Conservation (phyloP, 2,329 filamentous ascomycete species). For the Diaporthe caulivora region DNA sequence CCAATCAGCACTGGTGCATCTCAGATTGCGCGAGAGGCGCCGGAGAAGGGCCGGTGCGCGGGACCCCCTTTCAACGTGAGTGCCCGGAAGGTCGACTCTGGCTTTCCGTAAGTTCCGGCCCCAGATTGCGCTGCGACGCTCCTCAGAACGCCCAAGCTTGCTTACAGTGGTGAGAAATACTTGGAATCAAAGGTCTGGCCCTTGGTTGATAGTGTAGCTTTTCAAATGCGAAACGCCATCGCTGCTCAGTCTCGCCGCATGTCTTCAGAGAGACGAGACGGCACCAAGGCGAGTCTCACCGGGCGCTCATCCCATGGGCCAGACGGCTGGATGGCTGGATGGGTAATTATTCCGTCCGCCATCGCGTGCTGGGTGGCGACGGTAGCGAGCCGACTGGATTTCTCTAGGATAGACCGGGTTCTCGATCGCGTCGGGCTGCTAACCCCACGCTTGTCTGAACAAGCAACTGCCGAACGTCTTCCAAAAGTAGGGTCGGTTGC, state of each 20-base stretch:
- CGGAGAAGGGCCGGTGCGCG: slow-evolving; percentile 40
- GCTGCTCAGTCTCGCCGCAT: not conserved
- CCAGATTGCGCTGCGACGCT: not conserved
- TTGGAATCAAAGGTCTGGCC: not conserved
- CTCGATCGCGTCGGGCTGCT: slow-evolving; percentile 17
- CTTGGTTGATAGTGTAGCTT: not conserved
- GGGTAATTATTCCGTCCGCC: slow-evolving; percentile 11
- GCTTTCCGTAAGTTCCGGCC: slow-evolving; percentile 34
- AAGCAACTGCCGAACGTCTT: slow-evolving; percentile 36
- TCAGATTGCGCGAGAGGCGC: slow-evolving; percentile 34
- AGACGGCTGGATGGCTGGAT: slow-evolving; percentile 1
- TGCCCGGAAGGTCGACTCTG: slow-evolving; percentile 21
- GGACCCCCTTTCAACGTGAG: slow-evolving; percentile 23
- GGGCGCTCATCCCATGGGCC: not conserved
- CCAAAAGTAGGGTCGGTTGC: slow-evolving; percentile 17
- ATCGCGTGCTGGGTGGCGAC: slow-evolving; percentile 18
- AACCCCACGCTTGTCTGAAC: slow-evolving; percentile 14
- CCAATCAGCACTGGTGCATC: slow-evolving; percentile 35
- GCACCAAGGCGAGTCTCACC: not conserved
- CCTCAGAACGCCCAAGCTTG: not conserved
- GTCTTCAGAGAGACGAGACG: not conserved
- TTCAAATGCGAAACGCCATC: not conserved
- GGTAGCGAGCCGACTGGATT: not conserved
- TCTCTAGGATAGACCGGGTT: slow-evolving; percentile 12
- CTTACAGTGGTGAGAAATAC: not conserved